Conservation (phyloP, 352 stramenopile species). For the Globisporangium acanthophoron region DNA sequence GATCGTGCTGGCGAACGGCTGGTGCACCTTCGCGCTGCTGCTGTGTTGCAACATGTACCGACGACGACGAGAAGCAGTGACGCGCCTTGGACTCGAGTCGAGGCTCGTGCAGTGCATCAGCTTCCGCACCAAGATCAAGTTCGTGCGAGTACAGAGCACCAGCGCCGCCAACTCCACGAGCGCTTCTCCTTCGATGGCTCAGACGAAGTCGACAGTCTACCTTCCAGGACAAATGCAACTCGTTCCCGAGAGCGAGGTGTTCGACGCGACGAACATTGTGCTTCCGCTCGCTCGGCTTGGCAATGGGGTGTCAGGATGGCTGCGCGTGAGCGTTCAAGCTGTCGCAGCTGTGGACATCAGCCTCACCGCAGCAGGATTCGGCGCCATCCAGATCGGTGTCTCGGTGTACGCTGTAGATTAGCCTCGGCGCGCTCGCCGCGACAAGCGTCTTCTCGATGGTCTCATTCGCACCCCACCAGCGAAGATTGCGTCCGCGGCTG, state of each 20-base stretch:
- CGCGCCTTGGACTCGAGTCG: background rate
- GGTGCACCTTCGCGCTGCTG: background rate
- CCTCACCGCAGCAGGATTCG: background rate
- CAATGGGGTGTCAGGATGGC: background rate
- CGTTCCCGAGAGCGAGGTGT: background rate
- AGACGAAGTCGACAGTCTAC: background rate
- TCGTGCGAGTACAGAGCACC: background rate
- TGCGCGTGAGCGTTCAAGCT: background rate
- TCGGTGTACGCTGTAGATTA: too few relatives aligned
- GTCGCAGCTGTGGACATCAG: background rate
- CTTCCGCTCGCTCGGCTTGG: background rate
- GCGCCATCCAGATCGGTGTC: too few relatives aligned
- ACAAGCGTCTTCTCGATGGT: too few relatives aligned
- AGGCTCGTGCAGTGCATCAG: conserved; percentile 5
- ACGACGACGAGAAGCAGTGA: background rate
- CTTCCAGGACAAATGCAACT: background rate
- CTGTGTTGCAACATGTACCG: background rate
- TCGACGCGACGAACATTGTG: background rate
- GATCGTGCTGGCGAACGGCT: conserved; percentile 1
- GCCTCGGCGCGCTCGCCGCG: too few relatives aligned
- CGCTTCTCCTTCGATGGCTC: background rate
- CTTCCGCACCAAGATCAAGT: conserved; percentile 1
- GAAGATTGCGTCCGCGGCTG: conserved; percentile 2
- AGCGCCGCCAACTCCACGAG: too few relatives aligned
- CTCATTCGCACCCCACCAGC: conserved; percentile 2